These are phyloP conservation scores for Diaporthe vexans DNA, from an alignment of 2,329 filamentous ascomycete genomes.

Conservation along the genomic window DNA sequence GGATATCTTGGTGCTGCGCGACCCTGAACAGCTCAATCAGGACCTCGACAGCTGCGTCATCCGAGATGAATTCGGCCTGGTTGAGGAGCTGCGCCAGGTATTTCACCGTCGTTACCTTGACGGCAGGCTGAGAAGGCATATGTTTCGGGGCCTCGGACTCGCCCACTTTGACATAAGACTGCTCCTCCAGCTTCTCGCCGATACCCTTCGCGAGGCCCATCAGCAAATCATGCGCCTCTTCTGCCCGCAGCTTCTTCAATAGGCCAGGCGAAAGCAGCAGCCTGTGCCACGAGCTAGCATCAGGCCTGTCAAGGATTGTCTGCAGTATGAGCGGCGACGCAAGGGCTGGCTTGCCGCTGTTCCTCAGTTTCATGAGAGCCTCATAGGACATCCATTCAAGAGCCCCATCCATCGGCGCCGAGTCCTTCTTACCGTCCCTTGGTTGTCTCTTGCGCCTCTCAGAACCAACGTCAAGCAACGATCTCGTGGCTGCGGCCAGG, in stretches of 20 bases:
- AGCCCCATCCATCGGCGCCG: neutral
- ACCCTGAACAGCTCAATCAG: slow-evolving; percentile 33
- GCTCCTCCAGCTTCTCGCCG: slow-evolving; percentile 36
- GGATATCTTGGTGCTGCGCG: slow-evolving; percentile 35
- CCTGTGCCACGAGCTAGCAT: slow-evolving; percentile 37
- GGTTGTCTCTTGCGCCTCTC: neutral
- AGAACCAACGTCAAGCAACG: slow-evolving; percentile 12
- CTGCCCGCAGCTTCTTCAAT: slow-evolving; percentile 26
- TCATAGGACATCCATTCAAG: slow-evolving; percentile 32
- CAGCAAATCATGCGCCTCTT: slow-evolving; percentile 24
- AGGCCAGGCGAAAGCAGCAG: slow-evolving; percentile 23
- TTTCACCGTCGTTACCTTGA: slow-evolving; percentile 39
- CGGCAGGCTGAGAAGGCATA: slow-evolving; percentile 23
- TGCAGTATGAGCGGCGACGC: slow-evolving; percentile 34
- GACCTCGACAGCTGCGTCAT: slow-evolving; percentile 26
- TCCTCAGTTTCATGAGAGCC: slow-evolving; percentile 16
- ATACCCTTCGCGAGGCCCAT: slow-evolving; percentile 29
- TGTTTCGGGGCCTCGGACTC: slow-evolving; percentile 27
- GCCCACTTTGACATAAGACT: slow-evolving; percentile 36
- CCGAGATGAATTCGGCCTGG: slow-evolving; percentile 30
- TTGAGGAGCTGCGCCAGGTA: slow-evolving; percentile 38
- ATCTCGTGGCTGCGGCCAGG: slow-evolving; percentile 29
- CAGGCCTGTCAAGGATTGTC: slow-evolving; percentile 36
- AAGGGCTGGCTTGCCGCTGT: slow-evolving; percentile 15
- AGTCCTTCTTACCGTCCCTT: neutral